Evolutionary conservation across 768 basidiomycete genomes (phyloP).

Genomic region (Hortiboletus flavorubellus): DNA sequence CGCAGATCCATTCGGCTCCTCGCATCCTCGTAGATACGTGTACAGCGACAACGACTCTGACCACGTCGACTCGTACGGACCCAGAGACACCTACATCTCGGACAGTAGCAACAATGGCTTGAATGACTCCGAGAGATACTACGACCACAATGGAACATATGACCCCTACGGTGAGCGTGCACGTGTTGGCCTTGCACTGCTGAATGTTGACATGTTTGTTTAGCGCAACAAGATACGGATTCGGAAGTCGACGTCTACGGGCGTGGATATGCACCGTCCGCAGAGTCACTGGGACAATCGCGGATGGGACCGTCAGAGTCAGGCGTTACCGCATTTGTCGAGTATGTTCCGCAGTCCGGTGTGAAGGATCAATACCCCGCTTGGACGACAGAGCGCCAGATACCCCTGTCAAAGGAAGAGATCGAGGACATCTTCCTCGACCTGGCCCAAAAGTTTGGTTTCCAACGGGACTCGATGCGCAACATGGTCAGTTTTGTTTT

Average conservation of each 20-base stretch:
- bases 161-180: constrained; percentile 55
- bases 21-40: constrained; percentile 39
- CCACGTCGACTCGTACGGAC: constrained; percentile 55
- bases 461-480: constrained; percentile 91
- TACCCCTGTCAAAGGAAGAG: constrained; percentile 98
- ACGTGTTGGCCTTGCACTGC: constrained; percentile 1
- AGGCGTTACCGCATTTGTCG: constrained; percentile 67
- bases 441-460: constrained; percentile 97
- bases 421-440: constrained; percentile 98
- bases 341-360: constrained; percentile 53
- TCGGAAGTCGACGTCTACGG: constrained; percentile 76
- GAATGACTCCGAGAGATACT: constrained; percentile 46
- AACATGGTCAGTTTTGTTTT: constrained; percentile 69
- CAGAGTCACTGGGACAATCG: constrained; percentile 68
- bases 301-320: constrained; percentile 63
- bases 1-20: constrained; percentile 60
- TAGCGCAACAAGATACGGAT: constrained; percentile 80
- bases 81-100: constrained; percentile 66
- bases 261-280: constrained; percentile 64
- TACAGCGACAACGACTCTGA: constrained; percentile 80
- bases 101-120: constrained; percentile 62
- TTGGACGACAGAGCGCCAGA: constrained; percentile 88
- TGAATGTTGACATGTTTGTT: constrained; percentile 6
- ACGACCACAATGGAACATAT: constrained; percentile 62
- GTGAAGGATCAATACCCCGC: constrained; percentile 87